Conservation (phyloP, 2,329 filamentous ascomycete species). For the Hypomyces rosellus region DNA sequence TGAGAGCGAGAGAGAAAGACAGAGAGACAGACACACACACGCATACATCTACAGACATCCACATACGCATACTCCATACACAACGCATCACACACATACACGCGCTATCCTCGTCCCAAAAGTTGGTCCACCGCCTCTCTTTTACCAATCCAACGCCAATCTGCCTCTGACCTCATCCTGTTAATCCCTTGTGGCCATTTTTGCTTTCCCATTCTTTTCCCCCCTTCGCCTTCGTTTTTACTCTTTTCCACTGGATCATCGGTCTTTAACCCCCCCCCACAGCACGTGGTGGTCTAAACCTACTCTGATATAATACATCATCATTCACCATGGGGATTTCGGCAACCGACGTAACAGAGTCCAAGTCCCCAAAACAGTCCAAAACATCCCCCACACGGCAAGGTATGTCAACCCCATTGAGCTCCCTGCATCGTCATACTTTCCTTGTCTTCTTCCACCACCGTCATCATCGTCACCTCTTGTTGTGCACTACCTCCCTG, state of each 20-base stretch:
- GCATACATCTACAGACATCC: too few relatives aligned
- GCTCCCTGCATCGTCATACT: slow-evolving; percentile 14
- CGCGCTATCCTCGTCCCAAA: slow-evolving; percentile 4
- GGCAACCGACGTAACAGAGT: slow-evolving; percentile 35
- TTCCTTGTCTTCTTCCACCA: slow-evolving; percentile 13
- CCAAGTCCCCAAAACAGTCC: slow-evolving; percentile 43
- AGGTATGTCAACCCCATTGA: slow-evolving; percentile 33
- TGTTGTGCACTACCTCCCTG: slow-evolving; percentile 3
- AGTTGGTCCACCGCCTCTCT: slow-evolving; percentile 14
- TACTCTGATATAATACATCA: slow-evolving; percentile 36
- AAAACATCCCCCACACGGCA: slow-evolving; percentile 36
- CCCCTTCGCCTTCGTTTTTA: slow-evolving; percentile 11
- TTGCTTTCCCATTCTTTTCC: slow-evolving; percentile 18
- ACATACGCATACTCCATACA: too few relatives aligned
- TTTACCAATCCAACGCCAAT: slow-evolving; percentile 9
- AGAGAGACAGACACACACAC: not conserved
- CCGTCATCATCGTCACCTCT: slow-evolving; percentile 14
- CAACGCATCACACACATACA: slow-evolving; percentile 4
- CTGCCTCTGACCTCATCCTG: slow-evolving; percentile 36
- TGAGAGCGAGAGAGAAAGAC: not conserved
- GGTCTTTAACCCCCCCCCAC: slow-evolving; percentile 24
- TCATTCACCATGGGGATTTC: slow-evolving; percentile 45
- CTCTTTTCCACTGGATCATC: slow-evolving; percentile 5
- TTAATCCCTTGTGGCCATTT: slow-evolving; percentile 16
- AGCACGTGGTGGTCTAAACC: slow-evolving; percentile 22